Evolutionary conservation across 2,329 filamentous ascomycete species (phyloP).

Genomic region (Trichothecium roseum): DNA sequence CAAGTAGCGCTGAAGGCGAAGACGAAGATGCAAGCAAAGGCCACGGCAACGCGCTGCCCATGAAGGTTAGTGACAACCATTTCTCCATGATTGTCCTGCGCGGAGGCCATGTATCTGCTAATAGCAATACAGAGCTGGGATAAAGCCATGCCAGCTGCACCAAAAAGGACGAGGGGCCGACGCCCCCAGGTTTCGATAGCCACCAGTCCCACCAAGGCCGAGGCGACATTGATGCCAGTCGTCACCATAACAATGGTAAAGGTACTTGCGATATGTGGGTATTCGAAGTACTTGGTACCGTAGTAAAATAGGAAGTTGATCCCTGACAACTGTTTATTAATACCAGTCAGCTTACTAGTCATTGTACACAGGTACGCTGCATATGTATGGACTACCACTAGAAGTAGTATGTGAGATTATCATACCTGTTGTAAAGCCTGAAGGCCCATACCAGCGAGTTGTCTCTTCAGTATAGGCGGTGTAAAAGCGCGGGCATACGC

Average conservation of each 20-base stretch:
- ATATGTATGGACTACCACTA: too few species aligned
- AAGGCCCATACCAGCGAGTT: slow-evolving; percentile 33
- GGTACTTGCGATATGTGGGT: slow-evolving; percentile 23
- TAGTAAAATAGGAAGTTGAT: slow-evolving; percentile 24
- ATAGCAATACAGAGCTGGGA: slow-evolving; percentile 52
- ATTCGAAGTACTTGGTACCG: slow-evolving; percentile 28
- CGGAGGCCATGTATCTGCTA: slow-evolving; percentile 43
- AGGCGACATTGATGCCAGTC: slow-evolving; percentile 25
- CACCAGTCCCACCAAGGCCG: slow-evolving; percentile 25
- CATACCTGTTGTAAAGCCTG: slow-evolving; percentile 39
- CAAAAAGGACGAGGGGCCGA: slow-evolving; percentile 52
- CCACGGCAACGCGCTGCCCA: slow-evolving; percentile 45
- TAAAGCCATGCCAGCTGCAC: slow-evolving; percentile 49
- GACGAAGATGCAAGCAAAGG: slow-evolving; percentile 56
- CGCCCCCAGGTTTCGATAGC: slow-evolving; percentile 30
- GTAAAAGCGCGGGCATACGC: slow-evolving; percentile 43
- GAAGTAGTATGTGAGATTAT: too few species aligned
- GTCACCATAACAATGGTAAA: slow-evolving; percentile 28
- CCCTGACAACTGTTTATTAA: slow-evolving; percentile 12
- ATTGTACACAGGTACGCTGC: too few species aligned
- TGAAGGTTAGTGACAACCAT: slow-evolving; percentile 38
- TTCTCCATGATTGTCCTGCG: slow-evolving; percentile 35
- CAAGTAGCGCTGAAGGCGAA: slow-evolving; percentile 61
- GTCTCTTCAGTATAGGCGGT: slow-evolving; percentile 5
- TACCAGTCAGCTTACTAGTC: too few species aligned